Evolutionary conservation across 495 filamentous ascomycete species (phyloP).

Genomic region (Apiosordaria backusii): DNA sequence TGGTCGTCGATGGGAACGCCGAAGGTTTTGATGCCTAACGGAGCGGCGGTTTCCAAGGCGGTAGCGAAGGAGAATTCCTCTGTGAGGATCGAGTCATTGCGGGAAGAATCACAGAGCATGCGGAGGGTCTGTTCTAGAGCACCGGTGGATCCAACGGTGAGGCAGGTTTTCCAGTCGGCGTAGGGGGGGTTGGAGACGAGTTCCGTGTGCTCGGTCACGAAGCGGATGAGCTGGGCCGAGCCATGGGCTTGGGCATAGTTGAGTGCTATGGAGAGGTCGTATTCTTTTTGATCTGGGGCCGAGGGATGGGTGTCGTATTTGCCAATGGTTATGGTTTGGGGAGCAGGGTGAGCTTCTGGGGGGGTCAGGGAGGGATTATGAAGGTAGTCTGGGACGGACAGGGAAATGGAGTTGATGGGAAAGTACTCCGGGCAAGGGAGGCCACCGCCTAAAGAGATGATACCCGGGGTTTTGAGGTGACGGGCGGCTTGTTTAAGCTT

Average conservation of each 20-base stretch:
- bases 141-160: conserved; percentile 75
- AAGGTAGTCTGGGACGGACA: conserved; percentile 54
- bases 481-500: conserved; percentile 73
- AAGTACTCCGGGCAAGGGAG: conserved; percentile 88
- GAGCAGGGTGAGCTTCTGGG: conserved; percentile 33
- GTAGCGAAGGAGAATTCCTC: conserved; percentile 86
- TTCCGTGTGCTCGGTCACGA: conserved; percentile 90
- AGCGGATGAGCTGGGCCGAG: conserved; percentile 80
- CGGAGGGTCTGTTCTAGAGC: conserved; percentile 73
- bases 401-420: conserved; percentile 50
- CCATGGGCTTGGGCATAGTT: conserved; percentile 90
- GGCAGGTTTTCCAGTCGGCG: conserved; percentile 72
- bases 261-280: conserved; percentile 74
- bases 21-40: conserved; percentile 68
- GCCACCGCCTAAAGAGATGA: conserved; percentile 88
- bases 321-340: conserved; percentile 55
- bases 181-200: conserved; percentile 73
- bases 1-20: conserved; percentile 75
- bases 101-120: conserved; percentile 65
- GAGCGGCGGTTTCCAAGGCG: conserved; percentile 74
- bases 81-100: conserved; percentile 68
- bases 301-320: conserved; percentile 75
- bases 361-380: conserved; percentile 49
- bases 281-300: conserved; percentile 39
- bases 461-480: conserved; percentile 65